Base-by-base conservation (phyloP, 2,329 filamentous ascomycete species). In the Talaromyces amestolkiae region DNA sequence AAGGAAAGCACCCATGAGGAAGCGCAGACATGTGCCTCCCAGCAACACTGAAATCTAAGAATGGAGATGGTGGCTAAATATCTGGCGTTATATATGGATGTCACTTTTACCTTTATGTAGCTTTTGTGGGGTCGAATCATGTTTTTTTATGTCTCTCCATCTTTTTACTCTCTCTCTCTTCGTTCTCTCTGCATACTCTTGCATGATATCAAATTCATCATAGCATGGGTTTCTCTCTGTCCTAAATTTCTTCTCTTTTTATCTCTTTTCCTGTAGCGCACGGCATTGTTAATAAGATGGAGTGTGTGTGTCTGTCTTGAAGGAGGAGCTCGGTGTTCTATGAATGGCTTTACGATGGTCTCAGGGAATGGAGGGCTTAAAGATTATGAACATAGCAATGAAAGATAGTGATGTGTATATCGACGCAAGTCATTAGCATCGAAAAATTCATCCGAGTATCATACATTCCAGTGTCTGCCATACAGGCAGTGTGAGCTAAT, bases 1-100 rank as follows among this genome's bases (percentile, higher is more conserved):
- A 70, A 80, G 78, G 71, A 81, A 77, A 70, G 79, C 77, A 4
- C 77, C 78, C 10, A 79, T 80, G 73, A 76, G 78, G 58, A 75
- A 76, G 68, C 75, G 78, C 64, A 75, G 77, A 66, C 72, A 69
- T 41, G 41, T 66, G 9, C 58, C 67, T 37, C 60, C 67, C 10
- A 65, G 62, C 51, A 73, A n/a, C 47, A 49, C 66, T 73, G 74
- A 74, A 70, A 59, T 74, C 72, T 60, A 77, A 77, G 66, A 76
- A 72, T 66, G 71, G 70, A 13, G 70, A 75, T 63, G 71, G 65
- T 61, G 69, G 67, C 35, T 70, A 61, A 67, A 54, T 24, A 19
- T 59, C 13, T 41, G 56, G 37, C 37, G 37, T 31, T 59, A 58
- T 53, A 45, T 64, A 65, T 35, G 37, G 41, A 58, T 65, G 27